These are phyloP conservation scores for Blastobotrys petasosporus DNA, from an alignment of 1,139 yeast genomes.

Conservation along the genomic window DNA sequence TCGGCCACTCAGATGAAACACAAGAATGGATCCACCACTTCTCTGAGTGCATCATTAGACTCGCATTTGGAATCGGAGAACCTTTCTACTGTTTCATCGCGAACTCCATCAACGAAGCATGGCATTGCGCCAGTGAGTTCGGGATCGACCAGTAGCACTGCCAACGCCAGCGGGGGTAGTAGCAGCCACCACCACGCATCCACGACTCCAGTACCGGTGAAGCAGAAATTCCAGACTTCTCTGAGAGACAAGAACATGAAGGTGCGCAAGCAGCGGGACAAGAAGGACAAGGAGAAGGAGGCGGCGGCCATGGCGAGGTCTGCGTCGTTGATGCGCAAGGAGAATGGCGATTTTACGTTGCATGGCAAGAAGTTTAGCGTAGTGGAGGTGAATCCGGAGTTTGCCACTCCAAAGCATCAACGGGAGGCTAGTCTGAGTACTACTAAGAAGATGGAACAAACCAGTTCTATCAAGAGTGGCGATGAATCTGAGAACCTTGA, in stretches of 20 bases:
- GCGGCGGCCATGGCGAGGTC: constrained; percentile 23
- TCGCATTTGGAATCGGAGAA: neutral
- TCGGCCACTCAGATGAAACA: no score
- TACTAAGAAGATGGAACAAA: neutral
- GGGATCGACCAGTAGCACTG: neutral
- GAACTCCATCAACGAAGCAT: constrained; percentile 6
- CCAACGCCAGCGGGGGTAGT: neutral
- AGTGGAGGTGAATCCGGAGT: constrained; percentile 33
- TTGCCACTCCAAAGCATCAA: constrained; percentile 23
- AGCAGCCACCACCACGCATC: neutral
- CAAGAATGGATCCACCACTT: no score
- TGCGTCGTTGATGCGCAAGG: constrained; percentile 27
- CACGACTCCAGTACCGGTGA: constrained; percentile 3
- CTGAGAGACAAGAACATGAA: constrained; percentile 12
- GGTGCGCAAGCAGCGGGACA: constrained; percentile 7
- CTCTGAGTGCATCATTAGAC: no score
- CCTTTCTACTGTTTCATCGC: constrained; percentile 1
- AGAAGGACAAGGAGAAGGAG: constrained; percentile 5
- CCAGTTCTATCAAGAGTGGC: no score
- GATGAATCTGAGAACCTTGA: no score
- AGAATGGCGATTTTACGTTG: constrained; percentile 29
- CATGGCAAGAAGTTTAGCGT: constrained; percentile 32
- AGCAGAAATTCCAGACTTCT: constrained; percentile 14
- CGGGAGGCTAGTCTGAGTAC: constrained; percentile 14
- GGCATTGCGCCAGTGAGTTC: neutral